A percentile compares a stretch with the other conserved stretches of the same genome.
Evolutionary conservation across 768 basidiomycete genomes (phyloP).

Genomic region (Tulasnella sp.): DNA sequence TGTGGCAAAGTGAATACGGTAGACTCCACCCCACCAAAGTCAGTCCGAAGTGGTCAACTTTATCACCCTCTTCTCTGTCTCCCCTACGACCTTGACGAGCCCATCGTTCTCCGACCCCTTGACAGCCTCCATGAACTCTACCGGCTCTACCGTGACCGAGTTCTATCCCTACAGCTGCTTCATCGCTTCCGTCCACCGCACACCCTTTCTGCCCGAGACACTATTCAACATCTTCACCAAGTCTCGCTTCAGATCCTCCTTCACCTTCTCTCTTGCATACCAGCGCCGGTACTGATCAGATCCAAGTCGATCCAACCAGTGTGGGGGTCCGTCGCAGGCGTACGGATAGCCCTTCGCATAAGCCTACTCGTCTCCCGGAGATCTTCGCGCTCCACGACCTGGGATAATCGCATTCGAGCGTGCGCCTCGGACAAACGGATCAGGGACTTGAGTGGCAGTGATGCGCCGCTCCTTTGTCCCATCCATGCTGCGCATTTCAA

Average conservation of each 20-base stretch:
- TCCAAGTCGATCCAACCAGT: conserved; percentile 98
- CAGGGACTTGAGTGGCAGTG: conserved; percentile 93
- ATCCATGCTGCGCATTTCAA: conserved; percentile 87
- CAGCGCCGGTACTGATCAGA: conserved; percentile 87
- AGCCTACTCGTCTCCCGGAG: conserved; percentile 87
- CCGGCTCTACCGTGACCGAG: conserved; percentile 62
- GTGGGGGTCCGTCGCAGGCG: conserved; percentile 88
- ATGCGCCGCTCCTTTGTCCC: conserved; percentile 94
- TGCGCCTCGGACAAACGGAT: conserved; percentile 95
- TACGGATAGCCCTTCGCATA: conserved; percentile 93
- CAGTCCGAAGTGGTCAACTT: conserved; percentile 24
- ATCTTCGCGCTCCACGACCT: conserved; percentile 75
- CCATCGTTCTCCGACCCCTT: conserved; percentile 78
- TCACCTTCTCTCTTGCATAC: conserved; percentile 74
- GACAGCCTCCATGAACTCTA: conserved; percentile 75
- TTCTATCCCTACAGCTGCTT: conserved; percentile 75
- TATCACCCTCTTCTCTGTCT: conserved; percentile 76
- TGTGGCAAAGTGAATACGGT: no score
- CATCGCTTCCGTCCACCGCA: conserved; percentile 77
- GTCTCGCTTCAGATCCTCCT: conserved; percentile 84
- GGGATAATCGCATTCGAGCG: conserved; percentile 87
- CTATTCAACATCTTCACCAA: conserved; percentile 53
- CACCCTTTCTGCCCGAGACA: conserved; percentile 37
- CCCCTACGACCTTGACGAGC: conserved; percentile 72
- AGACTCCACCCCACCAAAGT: no score